phyloP scores from a whole-genome alignment of 1,284 basidiomycete species.

The Sparassis latifolia region DNA sequence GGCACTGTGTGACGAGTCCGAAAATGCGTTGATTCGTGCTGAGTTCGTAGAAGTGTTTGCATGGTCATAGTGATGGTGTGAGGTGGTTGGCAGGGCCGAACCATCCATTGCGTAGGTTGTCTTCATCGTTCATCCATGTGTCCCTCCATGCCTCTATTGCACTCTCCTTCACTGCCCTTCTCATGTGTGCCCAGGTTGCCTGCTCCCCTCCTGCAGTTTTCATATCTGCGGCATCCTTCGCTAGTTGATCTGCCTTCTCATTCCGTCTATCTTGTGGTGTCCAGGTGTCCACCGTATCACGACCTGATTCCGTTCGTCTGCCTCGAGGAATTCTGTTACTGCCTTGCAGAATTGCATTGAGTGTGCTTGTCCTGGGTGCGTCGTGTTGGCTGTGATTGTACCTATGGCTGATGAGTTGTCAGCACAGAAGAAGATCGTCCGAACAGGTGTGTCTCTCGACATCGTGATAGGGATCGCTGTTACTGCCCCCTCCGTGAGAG shows the following conservation, averaged over 20 bases:
- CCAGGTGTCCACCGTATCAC: constrained; percentile 8
- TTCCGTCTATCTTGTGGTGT: constrained; percentile 23
- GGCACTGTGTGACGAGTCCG: constrained; percentile 18
- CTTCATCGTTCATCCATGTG: background rate
- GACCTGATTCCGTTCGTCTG: background rate
- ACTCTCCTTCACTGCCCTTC: constrained; percentile 11
- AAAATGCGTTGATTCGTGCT: constrained; percentile 13
- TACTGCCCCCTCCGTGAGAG: background rate
- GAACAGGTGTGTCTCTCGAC: background rate
- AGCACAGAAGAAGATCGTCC: background rate
- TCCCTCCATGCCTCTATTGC: background rate
- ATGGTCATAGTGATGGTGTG: constrained; percentile 17
- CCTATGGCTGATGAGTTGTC: constrained; percentile 2
- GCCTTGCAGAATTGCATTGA: background rate
- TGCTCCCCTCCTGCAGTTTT: background rate
- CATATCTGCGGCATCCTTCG: constrained; percentile 18
- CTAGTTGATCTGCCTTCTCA: constrained; percentile 23
- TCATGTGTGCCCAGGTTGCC: constrained; percentile 2
- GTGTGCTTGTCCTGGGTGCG: background rate
- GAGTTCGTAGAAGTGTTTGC: constrained; percentile 10
- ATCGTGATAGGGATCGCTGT: background rate
- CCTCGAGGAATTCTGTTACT: background rate
- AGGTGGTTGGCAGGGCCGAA: constrained; percentile 21
- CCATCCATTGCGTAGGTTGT: constrained; percentile 4
- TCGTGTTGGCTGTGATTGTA: background rate